Percentiles rank a stretch among this genome's conserved stretches.
These are phyloP conservation scores for Aspergillus conjunctus DNA, from an alignment of 495 filamentous ascomycete species.

Conservation along the genomic window DNA sequence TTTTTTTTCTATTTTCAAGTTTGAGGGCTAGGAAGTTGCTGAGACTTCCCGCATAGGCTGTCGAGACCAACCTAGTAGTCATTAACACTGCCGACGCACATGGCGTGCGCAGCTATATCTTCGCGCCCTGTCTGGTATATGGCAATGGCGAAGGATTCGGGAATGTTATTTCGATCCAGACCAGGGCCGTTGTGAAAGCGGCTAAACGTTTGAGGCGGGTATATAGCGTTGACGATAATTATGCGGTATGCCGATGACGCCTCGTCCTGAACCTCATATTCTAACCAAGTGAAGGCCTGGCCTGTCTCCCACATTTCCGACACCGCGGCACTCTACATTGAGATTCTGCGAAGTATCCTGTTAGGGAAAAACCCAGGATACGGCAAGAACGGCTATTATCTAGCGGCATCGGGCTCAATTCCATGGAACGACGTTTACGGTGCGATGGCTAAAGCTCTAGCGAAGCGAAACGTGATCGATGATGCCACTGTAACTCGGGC, in stretches of 20 bases:
- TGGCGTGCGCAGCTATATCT: conserved; percentile 50
- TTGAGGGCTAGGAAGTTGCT: conserved; percentile 9
- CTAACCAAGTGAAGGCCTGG: conserved; percentile 37
- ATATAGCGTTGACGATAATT: conserved; percentile 37
- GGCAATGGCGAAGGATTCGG: conserved; percentile 50
- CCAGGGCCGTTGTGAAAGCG: conserved; percentile 47
- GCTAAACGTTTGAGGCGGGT: conserved; percentile 39
- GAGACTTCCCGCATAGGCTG: conserved; percentile 25
- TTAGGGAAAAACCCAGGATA: conserved; percentile 34
- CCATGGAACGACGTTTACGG: conserved; percentile 51
- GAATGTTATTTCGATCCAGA: conserved; percentile 53
- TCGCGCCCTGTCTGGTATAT: conserved; percentile 50
- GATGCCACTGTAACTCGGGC: conserved; percentile 35
- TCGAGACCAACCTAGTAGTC: conserved; percentile 36
- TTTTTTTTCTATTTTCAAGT: not conserved
- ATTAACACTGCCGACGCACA: conserved; percentile 40
- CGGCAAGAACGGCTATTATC: conserved; percentile 51
- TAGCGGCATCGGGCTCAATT: conserved; percentile 49
- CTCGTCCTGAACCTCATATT: not conserved
- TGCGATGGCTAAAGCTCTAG: conserved; percentile 41
- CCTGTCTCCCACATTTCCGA: conserved; percentile 52
- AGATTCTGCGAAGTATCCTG: conserved; percentile 47
- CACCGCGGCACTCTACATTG: conserved; percentile 44
- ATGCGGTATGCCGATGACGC: conserved; percentile 31
- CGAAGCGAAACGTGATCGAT: conserved; percentile 38